A percentile compares a stretch with the other conserved stretches of the same genome.
These are phyloP conservation scores for Entophlyctis luteolus DNA, from an alignment of 192 early-diverging fungal genomes.

Conservation along the genomic window DNA sequence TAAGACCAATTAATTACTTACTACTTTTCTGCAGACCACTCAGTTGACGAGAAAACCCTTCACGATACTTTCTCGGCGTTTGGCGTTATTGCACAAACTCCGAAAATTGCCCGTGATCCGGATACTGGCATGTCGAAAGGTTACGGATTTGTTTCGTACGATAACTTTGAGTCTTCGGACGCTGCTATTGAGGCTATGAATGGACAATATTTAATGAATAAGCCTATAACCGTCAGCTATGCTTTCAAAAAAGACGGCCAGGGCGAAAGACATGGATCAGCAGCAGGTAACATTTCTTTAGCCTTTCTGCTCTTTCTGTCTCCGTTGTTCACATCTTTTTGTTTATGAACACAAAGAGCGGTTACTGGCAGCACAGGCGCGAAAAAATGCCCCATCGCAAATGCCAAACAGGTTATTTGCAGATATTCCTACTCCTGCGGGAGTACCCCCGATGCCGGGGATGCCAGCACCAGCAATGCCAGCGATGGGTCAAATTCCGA, in stretches of 20 bases:
- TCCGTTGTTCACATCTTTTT: not conserved
- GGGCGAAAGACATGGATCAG: conserved; percentile 93
- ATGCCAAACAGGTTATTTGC: conserved; percentile 72
- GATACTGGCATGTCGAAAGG: conserved; percentile 84
- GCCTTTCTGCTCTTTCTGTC: not conserved
- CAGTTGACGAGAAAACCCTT: conserved; percentile 81
- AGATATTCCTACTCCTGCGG: conserved; percentile 44
- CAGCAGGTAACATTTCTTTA: conserved; percentile 61
- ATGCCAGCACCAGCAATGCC: conserved; percentile 23
- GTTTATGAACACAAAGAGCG: conserved; percentile 57
- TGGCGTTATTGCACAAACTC: conserved; percentile 82
- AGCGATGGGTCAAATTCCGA: not conserved
- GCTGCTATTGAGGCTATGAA: conserved; percentile 98
- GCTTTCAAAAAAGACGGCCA: conserved; percentile 98
- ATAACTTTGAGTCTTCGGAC: conserved; percentile 93
- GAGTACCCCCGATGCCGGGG: not conserved
- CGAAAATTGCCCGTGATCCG: conserved; percentile 77
- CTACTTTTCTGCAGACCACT: conserved; percentile 33
- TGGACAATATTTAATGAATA: conserved; percentile 92
- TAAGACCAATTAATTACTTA: not conserved
- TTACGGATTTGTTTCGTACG: conserved; percentile 72
- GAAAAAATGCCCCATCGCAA: conserved; percentile 64
- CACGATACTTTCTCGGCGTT: conserved; percentile 95
- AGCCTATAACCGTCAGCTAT: conserved; percentile 84
- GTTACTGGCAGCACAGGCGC: conserved; percentile 82